These are phyloP conservation scores for Coemansia sp. DNA, from an alignment of 371 early-diverging fungal species.

Conservation along the genomic window DNA sequence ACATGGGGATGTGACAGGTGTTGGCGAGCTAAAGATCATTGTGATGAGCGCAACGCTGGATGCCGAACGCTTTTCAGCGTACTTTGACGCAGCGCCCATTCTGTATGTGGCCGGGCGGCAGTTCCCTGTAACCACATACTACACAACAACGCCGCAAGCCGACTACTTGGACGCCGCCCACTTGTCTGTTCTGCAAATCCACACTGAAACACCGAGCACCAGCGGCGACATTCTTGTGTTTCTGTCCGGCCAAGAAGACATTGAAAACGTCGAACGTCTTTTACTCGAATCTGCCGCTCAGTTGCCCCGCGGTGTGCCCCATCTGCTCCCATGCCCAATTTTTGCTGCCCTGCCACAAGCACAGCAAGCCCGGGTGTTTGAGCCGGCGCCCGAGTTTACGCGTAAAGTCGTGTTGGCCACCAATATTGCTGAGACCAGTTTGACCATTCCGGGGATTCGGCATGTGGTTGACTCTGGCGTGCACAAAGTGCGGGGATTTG, in stretches of 20 bases:
- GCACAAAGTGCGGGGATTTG: conserved; percentile 88
- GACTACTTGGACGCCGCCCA: conserved; percentile 92
- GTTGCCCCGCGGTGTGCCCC: conserved; percentile 26
- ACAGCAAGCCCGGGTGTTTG: conserved; percentile 69
- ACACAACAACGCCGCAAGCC: conserved; percentile 71
- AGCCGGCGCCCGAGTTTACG: conserved; percentile 58
- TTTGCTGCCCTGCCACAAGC: conserved; percentile 73
- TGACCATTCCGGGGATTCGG: conserved; percentile 97
- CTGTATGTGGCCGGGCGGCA: conserved; percentile 83
- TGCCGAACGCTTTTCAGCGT: conserved; percentile 85
- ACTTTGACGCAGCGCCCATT: conserved; percentile 81
- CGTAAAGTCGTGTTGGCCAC: conserved; percentile 85
- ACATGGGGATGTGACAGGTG: conserved; percentile 36
- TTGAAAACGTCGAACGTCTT: conserved; percentile 82
- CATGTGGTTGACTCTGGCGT: conserved; percentile 97
- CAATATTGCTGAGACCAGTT: conserved; percentile 88
- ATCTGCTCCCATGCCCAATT: conserved; percentile 65
- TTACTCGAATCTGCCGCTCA: conserved; percentile 59
- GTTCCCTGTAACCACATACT: conserved; percentile 82
- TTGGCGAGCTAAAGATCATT: conserved; percentile 74
- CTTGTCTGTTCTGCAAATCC: conserved; percentile 84
- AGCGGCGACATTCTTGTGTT: conserved; percentile 91
- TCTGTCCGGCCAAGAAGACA: conserved; percentile 92
- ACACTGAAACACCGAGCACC: conserved; percentile 66
- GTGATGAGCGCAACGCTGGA: conserved; percentile 98